Base-by-base conservation (phyloP, 352 stramenopile species). In the Globisporangium rhizosaccharum region DNA sequence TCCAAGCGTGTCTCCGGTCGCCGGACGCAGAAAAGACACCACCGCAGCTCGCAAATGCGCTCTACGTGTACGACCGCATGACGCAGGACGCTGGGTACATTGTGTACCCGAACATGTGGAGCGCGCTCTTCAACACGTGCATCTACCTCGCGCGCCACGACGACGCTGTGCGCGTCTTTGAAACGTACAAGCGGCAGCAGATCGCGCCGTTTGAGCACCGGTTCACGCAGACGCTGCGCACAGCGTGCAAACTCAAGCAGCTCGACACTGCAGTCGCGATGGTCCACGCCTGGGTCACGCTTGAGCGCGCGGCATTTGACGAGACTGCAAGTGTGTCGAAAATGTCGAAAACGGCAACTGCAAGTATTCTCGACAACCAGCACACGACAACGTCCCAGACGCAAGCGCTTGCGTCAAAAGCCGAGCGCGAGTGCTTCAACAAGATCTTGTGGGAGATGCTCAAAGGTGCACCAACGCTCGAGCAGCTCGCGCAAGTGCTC, bases 401-500 rank as follows among this genome's bases (percentile, higher is more conserved):
- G 44, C 44, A n/a, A 47, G 18, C 44, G 20, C 18, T 49, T 14
- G 18, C 26, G n/a, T 42, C 33, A 18, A 66, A 51, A 25, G 25
- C 50, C 8, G 62, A 73, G 52, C 26, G 37, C 33, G 53, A 71
- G 59, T 63, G 59, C 11, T 52, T 73, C 28, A 69, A 68, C 51
- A 75, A 69, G 37, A 61, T 75, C 26, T 20, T 78, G 51, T 75
- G 61, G 67, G 56, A 73, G 50, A 73, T 78, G 67, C 53, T 78
- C 33, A 71, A 67, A 36, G 50, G 53, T 9, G 36, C 36, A 25
- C 61, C 69, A 18, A 51, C 61, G 26, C 28, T 66, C 26, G 49
- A 59, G 18, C 57, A 73, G 18, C 33, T 78, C 20, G 48, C 57
- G 23, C 53, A 56, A 14, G 59, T 75, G 51, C 23, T 78, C 25